These are phyloP conservation scores for Saitozyma sp. DNA, from an alignment of 768 basidiomycete genomes.

Conservation along the genomic window DNA sequence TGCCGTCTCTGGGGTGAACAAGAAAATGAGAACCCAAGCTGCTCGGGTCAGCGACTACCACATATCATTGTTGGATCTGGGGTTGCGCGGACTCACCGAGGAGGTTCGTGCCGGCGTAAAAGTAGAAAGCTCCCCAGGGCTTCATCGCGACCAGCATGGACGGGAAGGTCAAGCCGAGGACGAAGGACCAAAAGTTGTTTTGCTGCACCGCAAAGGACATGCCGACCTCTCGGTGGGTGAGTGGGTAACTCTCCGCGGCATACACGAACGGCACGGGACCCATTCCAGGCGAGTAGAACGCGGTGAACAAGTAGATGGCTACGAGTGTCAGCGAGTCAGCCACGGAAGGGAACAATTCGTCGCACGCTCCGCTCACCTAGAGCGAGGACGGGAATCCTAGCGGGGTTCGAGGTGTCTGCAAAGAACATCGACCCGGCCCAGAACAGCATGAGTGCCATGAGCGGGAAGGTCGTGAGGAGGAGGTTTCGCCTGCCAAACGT, in stretches of 20 bases:
- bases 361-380: too few species aligned
- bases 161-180: conserved; percentile 59
- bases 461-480: conserved; percentile 61
- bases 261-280: conserved; percentile 82
- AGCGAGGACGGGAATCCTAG: too few species aligned
- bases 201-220: conserved; percentile 70
- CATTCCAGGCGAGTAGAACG: conserved; percentile 56
- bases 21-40: conserved; percentile 37
- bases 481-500: conserved; percentile 35
- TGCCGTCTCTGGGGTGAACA: conserved; percentile 26
- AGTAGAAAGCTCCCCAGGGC: conserved; percentile 65
- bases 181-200: conserved; percentile 40
- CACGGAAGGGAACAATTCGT: background rate
- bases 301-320: conserved; percentile 48
- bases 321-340: conserved; percentile 27
- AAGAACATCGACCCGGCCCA: conserved; percentile 55
- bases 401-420: background rate
- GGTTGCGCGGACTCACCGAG: conserved; percentile 3
- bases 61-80: too few species aligned
- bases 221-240: conserved; percentile 76
- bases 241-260: conserved; percentile 88
- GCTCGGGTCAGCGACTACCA: background rate
- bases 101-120: conserved; percentile 50
- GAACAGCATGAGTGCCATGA: conserved; percentile 73
- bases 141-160: conserved; percentile 65